Evolutionary conservation across 1,284 basidiomycete genomes (phyloP).

Genomic region (Puccinia hordei): DNA sequence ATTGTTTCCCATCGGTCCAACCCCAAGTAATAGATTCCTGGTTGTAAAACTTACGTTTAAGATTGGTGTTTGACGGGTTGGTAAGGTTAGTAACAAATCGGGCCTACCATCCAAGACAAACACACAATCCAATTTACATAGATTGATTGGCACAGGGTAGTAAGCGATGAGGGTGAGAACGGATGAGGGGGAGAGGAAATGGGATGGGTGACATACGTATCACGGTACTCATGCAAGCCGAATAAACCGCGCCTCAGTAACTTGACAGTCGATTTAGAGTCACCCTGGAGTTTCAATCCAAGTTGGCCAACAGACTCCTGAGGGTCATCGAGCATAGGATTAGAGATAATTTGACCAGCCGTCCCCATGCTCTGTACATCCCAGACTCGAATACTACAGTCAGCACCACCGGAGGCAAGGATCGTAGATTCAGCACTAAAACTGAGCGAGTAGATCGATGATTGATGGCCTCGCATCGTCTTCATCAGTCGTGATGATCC

Average conservation of each 20-base stretch:
- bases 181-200: constrained; percentile 37
- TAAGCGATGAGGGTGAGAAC: too few species aligned
- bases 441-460: constrained; percentile 81
- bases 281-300: constrained; percentile 61
- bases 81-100: constrained; percentile 87
- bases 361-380: constrained; percentile 72
- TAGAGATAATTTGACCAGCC: constrained; percentile 52
- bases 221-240: constrained; percentile 43
- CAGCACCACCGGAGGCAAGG: constrained; percentile 83
- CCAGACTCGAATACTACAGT: constrained; percentile 96
- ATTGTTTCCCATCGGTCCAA: constrained; percentile 63
- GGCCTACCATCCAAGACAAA: constrained; percentile 64
- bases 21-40: constrained; percentile 86
- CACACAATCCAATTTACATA: too few species aligned
- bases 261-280: constrained; percentile 9
- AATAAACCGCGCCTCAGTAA: constrained; percentile 35
- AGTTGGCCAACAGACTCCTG: constrained; percentile 60
- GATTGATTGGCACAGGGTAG: too few species aligned
- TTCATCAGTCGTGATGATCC: constrained; percentile 89
- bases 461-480: constrained; percentile 92
- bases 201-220: constrained; percentile 24
- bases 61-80: constrained; percentile 92
- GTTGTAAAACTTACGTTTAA: constrained; percentile 90
- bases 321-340: constrained; percentile 51
- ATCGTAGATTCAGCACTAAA: constrained; percentile 89